Base-by-base conservation (phyloP, 768 basidiomycete species). In the Russula earlei region DNA sequence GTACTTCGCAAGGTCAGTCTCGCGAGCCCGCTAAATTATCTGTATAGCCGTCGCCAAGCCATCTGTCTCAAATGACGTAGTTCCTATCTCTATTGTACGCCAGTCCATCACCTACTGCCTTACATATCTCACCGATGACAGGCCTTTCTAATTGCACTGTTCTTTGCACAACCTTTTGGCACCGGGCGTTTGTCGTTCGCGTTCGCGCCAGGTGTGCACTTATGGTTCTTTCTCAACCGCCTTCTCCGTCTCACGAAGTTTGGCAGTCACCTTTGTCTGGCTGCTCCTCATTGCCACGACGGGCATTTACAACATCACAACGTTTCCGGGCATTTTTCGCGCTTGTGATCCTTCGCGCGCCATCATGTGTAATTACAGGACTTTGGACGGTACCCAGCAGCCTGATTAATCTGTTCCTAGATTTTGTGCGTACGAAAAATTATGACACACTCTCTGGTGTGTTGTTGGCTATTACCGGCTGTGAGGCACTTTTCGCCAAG, bases 401-500 rank as follows among this genome's bases (percentile, higher is more conserved):
- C 41, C 33, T 45, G 9, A 54, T 42, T 42, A 1, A 40, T 11
- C 54, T 19, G 11, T 48, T 31, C 29, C 31, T 54, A 83, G 81
- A 79, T 15, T 87, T 87, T 56, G 81, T 85, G 1, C 75, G 84
- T 12, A 86, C 83, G 1, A 70, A 68, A 50, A 67, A 84, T 55
- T 86, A 79, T 56, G 80, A 82, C 56, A 66, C 79, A 5, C 75
- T 87, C 0, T 73, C 81, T 8, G 85, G 84, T 33, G 74, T 87
- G 1, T 69, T 87, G 6, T 76, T 87, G 1, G 76, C 80, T 1
- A 59, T 86, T n/a, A 87, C 85, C 0, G 85, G 85, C 0, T 82
- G 78, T 61, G 84, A 86, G 65, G 82, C 82, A 1, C 69, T 83
- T 45, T 83, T 83, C 66, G 83, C 83, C 12, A 83, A 84, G 82